Base-by-base conservation (phyloP, 495 filamentous ascomycete genomes). In the Aspergillus wentii region DNA sequence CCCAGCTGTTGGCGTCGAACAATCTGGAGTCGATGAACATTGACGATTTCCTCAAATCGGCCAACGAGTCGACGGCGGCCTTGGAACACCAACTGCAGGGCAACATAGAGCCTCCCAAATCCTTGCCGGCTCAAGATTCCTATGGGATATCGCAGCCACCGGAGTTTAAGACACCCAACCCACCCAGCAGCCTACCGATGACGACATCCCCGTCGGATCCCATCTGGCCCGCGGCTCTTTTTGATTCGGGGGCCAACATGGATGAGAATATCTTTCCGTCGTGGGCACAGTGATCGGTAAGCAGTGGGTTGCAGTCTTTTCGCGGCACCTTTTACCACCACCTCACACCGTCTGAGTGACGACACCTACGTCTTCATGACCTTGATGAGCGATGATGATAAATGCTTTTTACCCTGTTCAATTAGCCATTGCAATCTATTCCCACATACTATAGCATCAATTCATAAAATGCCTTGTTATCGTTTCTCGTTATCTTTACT, bases 11-110 rank as follows among this genome's bases (percentile, higher is more conserved):
- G 34, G 66, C 71, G 31, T 68, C 64, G 23, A 69, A 64, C 46
- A 77, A 80, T 39, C 52, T 81, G 8, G 64, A 69, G n/a, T 71
- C 63, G 31, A 66, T 82, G 41, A 78, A 78, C 46, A 77, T 80
- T 34, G 78, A 82, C 37, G 75, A 82, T 28, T 78, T 78, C 54
- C 75, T 83, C 59, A 68, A 71, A 44, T 62, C 64, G 2, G 58
- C 68, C 42, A 70, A 71, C 35, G 68, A 68, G 39, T 68, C 63
- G 5, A 70, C 68, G 16, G 63, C 64, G 14, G 66, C 58, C 35
- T 49, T 72, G 38, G 66, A 70, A 50, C 66, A 70, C 40, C 68
- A 65, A 33, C 54, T 71, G 33, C 68, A 71, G 36, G 64, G 57
- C 30, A 67, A 47, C 46, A 65, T 69, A 53, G 61, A 54, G 10